Percentiles rank a stretch among this genome's conserved stretches.
phyloP scores from a whole-genome alignment of 371 early-diverging fungal genomes.

The Mucor lusitanicus region DNA sequence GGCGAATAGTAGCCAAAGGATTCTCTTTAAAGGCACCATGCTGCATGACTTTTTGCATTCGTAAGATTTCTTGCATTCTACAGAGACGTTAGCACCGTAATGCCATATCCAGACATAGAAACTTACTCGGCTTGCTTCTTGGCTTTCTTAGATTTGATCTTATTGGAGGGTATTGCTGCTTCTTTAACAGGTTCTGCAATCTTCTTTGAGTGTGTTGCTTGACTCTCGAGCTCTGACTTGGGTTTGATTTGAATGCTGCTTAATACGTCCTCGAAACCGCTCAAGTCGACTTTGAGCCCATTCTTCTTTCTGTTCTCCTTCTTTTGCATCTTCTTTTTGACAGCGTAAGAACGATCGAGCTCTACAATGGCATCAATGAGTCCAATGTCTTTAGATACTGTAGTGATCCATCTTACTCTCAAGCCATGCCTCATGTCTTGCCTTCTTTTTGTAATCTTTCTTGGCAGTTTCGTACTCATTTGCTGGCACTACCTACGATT shows the following conservation, averaged over 20 bases:
- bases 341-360: constrained; percentile 53
- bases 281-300: constrained; percentile 32
- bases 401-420: constrained; percentile 43
- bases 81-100: neutral
- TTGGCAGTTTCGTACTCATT: constrained; percentile 28
- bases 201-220: constrained; percentile 20
- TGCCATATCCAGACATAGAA: neutral
- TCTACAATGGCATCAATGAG: constrained; percentile 27
- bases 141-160: constrained; percentile 50
- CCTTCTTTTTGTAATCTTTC: constrained; percentile 54
- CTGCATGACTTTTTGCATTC: constrained; percentile 70
- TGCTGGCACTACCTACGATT: constrained; percentile 5
- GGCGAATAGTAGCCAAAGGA: constrained; percentile 67
- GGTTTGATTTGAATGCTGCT: constrained; percentile 34
- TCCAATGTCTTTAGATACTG: neutral
- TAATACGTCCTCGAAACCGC: constrained; percentile 48
- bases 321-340: constrained; percentile 49
- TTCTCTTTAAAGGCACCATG: constrained; percentile 71
- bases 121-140: constrained; percentile 59
- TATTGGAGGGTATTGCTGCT: constrained; percentile 29
- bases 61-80: constrained; percentile 67
- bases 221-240: constrained; percentile 19
- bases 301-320: constrained; percentile 38
- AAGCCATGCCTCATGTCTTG: constrained; percentile 61
- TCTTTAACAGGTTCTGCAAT: constrained; percentile 5